These are phyloP conservation scores for Fonsecaea pugnacius DNA, from an alignment of 2,329 filamentous ascomycete genomes.

Conservation along the genomic window DNA sequence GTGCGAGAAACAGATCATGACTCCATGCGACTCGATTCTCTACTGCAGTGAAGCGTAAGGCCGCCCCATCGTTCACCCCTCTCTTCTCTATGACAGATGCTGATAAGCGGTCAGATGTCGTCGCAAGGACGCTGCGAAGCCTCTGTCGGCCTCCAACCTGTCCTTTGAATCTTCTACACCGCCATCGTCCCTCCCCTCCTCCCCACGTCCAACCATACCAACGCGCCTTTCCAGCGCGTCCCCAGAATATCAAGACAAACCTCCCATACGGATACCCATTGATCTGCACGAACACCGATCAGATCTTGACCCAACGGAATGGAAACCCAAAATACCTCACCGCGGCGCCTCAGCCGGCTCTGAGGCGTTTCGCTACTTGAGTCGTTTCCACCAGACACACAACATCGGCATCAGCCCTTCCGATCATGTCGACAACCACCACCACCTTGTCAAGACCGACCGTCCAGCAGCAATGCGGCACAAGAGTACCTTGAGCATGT, in stretches of 20 bases:
- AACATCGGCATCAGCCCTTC: constrained; percentile 9
- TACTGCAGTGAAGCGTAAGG: constrained; percentile 68
- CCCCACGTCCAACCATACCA: constrained; percentile 44
- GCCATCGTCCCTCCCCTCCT: constrained; percentile 43
- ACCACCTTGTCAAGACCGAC: constrained; percentile 1
- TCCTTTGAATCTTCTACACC: constrained; percentile 34
- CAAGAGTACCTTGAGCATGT: constrained; percentile 41
- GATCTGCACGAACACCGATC: constrained; percentile 46
- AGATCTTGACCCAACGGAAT: constrained; percentile 56
- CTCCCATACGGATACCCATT: constrained; percentile 45
- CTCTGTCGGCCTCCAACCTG: constrained; percentile 45
- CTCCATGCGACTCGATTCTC: constrained; percentile 62
- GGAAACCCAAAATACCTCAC: constrained; percentile 52
- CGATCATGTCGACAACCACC: not conserved
- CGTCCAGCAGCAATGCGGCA: constrained; percentile 38
- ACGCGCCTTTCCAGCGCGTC: constrained; percentile 45
- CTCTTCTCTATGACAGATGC: constrained; percentile 14
- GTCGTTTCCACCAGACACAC: constrained; percentile 47
- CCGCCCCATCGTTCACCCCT: constrained; percentile 20
- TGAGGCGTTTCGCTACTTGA: constrained; percentile 52
- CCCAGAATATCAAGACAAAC: constrained; percentile 35
- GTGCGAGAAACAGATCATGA: constrained; percentile 68
- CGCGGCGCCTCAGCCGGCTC: constrained; percentile 38
- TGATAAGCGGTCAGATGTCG: constrained; percentile 46
- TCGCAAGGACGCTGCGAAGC: constrained; percentile 53